These are phyloP conservation scores for Brachypodium distachyon DNA, from an alignment of 202 grass and related monocot genomes.

Conservation along the genomic window DNA sequence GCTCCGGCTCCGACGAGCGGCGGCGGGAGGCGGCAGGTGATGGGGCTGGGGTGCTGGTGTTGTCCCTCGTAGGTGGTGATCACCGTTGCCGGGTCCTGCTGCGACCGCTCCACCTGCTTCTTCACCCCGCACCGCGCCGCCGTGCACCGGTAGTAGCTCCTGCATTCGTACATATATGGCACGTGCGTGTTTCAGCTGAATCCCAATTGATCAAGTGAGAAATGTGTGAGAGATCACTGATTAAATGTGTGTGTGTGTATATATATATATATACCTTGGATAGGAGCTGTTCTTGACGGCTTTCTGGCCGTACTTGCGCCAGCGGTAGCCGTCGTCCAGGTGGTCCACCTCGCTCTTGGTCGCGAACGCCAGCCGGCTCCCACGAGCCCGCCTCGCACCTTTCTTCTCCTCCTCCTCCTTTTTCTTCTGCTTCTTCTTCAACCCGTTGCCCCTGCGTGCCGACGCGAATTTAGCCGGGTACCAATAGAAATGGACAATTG, in stretches of 20 bases:
- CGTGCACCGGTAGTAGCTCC: conserved; percentile 94
- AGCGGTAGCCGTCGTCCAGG: conserved; percentile 88
- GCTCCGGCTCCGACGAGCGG: too few species aligned
- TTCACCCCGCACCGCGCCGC: conserved; percentile 69
- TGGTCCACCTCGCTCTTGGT: conserved; percentile 92
- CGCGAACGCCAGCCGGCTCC: conserved; percentile 60
- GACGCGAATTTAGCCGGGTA: too few species aligned
- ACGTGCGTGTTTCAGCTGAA: neutral
- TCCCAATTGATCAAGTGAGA: neutral
- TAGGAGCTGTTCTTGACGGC: conserved; percentile 88
- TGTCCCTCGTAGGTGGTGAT: conserved; percentile 86
- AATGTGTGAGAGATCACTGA: neutral
- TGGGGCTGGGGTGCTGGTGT: conserved; percentile 50
- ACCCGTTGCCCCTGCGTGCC: neutral
- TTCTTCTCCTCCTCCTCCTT: conserved; percentile 17
- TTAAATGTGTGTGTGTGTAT: too few species aligned
- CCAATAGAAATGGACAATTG: too few species aligned
- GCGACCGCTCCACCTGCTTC: conserved; percentile 73
- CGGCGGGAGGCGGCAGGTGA: neutral
- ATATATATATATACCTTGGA: too few species aligned
- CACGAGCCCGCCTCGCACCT: conserved; percentile 48
- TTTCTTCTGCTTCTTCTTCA: too few species aligned
- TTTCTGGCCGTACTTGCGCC: conserved; percentile 99
- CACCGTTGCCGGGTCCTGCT: conserved; percentile 53
- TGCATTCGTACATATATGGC: too few species aligned